Evolutionary conservation across 2,329 filamentous ascomycete genomes (phyloP), one percentile per base, ranked within the genome.

Genomic region (Colletotrichum eremochloae): DNA sequence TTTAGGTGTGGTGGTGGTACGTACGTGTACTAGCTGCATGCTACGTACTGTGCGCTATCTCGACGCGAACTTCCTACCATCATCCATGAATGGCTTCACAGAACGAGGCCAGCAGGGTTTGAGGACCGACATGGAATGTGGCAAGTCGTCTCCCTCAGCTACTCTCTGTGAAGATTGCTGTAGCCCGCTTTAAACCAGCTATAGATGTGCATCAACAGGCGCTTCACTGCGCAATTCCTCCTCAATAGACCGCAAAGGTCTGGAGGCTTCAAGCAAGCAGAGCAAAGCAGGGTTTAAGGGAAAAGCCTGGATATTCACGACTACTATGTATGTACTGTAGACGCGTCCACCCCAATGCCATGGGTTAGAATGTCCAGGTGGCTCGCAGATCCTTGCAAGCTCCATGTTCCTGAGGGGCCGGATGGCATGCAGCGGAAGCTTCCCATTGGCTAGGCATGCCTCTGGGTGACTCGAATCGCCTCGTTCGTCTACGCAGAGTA

Each of bases 311-410:
- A 53, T 36, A 18, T 36, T 12, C 53, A 52, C 38, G 29, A 29
- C 58, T 46, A 61, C 24, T 24, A 24, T 24, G 24, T 24, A 24
- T 24, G 24, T 24, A 24, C 24, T 24, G 24, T 24, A 46, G 57
- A 70, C 66, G 70, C 70, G 70, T 65, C 61, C n/a, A 29, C 24
- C n/a, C 36, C 31, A n/a, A 36, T 36, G 38, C 24, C 48, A 65
- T 65, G 36, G 44, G 24, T 58, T 69, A 60, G 63, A 61, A 55
- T 60, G 58, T 53, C 42, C 52, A 53, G 65, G 50, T 60, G 66
- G 44, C 50, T 36, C 52, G 68, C 46, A 50, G 33, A 63, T 33
- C 64, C 68, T 52, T 63, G 65, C 64, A 58, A 62, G 29, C 63
- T 38, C 58, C 65, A 55, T 68, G 68, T 52, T 62, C 57, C 57